These are phyloP conservation scores for Metarhizium robertsii DNA, from an alignment of 2,329 filamentous ascomycete species.

Conservation along the genomic window DNA sequence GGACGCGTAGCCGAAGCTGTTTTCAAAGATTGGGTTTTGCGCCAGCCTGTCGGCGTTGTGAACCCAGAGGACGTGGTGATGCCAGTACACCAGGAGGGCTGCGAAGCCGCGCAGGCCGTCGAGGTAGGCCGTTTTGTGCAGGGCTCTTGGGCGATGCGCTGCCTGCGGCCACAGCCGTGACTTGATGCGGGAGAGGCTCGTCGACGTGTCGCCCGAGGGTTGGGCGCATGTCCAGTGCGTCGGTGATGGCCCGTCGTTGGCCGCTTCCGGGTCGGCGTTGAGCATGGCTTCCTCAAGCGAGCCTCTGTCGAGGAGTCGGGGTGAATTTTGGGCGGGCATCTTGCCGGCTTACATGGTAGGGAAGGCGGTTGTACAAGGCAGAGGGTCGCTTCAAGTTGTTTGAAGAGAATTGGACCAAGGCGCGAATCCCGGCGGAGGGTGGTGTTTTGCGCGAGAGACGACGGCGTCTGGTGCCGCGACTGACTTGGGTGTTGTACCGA, in stretches of 20 bases:
- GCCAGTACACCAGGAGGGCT: conserved; percentile 55
- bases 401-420: too few relatives aligned
- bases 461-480: too few relatives aligned
- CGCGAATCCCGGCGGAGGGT: too few relatives aligned
- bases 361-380: not conserved
- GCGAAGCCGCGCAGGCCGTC: conserved; percentile 60
- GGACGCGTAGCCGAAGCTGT: conserved; percentile 40
- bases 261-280: not conserved
- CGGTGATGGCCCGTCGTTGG: not conserved
- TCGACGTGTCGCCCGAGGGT: not conserved
- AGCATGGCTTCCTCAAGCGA: not conserved
- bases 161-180: conserved; percentile 1
- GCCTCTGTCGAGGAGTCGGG: not conserved
- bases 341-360: not conserved
- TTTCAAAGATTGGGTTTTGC: conserved; percentile 34
- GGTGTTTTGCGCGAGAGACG: too few relatives aligned
- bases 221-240: too few relatives aligned
- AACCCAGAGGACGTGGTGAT: conserved; percentile 51
- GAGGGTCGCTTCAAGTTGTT: not conserved
- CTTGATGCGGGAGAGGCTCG: not conserved
- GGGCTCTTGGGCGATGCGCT: conserved; percentile 12
- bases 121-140: conserved; percentile 44
- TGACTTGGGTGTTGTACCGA: too few relatives aligned
- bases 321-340: not conserved
- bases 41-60: conserved; percentile 25